Conservation (phyloP, 129 eudicot genomes). For the Tagetes erecta region DNA sequence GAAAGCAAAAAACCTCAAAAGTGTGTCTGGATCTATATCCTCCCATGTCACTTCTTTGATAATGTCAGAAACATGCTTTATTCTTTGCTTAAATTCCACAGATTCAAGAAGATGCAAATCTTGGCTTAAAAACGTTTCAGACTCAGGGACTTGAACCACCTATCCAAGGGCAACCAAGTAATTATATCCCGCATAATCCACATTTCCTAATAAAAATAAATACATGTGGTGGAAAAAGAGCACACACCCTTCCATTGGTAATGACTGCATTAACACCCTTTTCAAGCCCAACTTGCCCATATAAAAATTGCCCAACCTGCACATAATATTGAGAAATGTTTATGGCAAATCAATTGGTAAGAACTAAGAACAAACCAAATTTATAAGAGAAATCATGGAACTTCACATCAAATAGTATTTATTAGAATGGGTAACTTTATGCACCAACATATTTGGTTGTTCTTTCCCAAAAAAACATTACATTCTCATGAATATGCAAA, state of each 20-base stretch:
- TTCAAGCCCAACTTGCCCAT: conserved; percentile 61
- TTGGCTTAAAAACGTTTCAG: conserved; percentile 69
- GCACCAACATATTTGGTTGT: conserved; percentile 1
- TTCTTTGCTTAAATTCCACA: conserved; percentile 83
- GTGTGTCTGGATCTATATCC: conserved; percentile 71
- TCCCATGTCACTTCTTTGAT: conserved; percentile 83
- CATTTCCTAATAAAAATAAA: not conserved
- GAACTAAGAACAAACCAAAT: not conserved
- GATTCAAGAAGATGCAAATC: conserved; percentile 89
- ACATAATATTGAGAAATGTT: conserved; percentile 28
- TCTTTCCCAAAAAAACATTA: not conserved
- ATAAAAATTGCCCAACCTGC: conserved; percentile 71
- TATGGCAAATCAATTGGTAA: conserved; percentile 5
- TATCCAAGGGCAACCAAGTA: conserved; percentile 28
- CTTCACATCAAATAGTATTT: not conserved
- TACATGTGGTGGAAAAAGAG: not conserved
- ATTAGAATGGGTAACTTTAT: not conserved
- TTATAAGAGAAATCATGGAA: not conserved
- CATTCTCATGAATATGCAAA: not conserved
- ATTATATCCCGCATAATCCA: conserved; percentile 4
- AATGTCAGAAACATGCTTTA: conserved; percentile 73
- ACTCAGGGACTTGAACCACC: conserved; percentile 60
- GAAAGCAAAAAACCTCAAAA: conserved; percentile 61
- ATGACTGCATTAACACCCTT: conserved; percentile 71
- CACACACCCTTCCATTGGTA: conserved; percentile 92